Conservation (phyloP, 2,329 filamentous ascomycete genomes). For the Verticillium isaacii region DNA sequence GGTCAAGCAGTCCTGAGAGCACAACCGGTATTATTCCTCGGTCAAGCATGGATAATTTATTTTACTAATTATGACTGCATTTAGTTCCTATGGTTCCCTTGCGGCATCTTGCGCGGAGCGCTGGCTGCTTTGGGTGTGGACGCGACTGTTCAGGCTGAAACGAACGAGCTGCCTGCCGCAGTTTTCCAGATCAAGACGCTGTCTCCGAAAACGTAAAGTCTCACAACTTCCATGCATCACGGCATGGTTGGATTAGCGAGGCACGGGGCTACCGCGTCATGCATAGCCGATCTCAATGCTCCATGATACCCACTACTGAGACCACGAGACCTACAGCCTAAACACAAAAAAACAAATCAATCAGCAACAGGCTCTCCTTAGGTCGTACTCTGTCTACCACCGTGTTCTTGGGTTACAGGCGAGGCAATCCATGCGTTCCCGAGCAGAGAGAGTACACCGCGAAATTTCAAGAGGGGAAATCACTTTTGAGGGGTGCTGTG, state of each 20-base stretch:
- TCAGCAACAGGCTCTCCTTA: slow-evolving; percentile 20
- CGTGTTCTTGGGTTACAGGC: slow-evolving; percentile 14
- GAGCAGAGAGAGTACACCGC: background rate
- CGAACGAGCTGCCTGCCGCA: slow-evolving; percentile 77
- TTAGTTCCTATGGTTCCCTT: slow-evolving; percentile 92
- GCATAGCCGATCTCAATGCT: background rate
- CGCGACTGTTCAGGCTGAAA: slow-evolving; percentile 88
- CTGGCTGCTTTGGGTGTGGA: slow-evolving; percentile 86
- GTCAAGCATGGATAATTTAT: background rate
- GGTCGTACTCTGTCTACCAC: slow-evolving; percentile 12
- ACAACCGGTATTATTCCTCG: slow-evolving; percentile 59
- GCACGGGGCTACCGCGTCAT: background rate
- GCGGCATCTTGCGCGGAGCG: slow-evolving; percentile 87
- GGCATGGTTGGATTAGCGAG: background rate
- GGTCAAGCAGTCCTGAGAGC: slow-evolving; percentile 70
- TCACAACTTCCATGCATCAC: background rate
- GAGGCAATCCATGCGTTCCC: slow-evolving; percentile 8
- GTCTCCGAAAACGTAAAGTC: slow-evolving; percentile 38
- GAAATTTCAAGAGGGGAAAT: slow-evolving; percentile 35
- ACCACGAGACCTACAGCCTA: slow-evolving; percentile 21
- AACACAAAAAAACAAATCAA: slow-evolving; percentile 15
- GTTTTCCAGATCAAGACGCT: slow-evolving; percentile 95
- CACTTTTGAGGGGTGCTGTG: slow-evolving; percentile 86
- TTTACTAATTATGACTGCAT: background rate
- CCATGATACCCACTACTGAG: background rate